phyloP scores from a whole-genome alignment of 2,329 filamentous ascomycete species.

The Ascosphaera apis region DNA sequence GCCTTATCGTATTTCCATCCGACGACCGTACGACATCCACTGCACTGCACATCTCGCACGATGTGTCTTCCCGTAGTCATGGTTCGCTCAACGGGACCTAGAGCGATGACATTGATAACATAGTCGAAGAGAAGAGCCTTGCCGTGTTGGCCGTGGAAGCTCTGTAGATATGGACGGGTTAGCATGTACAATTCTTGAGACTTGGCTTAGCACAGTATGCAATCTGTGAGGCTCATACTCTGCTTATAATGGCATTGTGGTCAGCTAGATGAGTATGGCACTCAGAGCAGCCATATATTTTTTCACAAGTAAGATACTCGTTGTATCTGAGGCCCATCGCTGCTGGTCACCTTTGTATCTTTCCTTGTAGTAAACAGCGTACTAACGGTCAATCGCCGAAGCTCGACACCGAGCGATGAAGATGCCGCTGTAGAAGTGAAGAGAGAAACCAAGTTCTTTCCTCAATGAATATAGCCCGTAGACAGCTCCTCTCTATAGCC shows the following conservation, averaged over 20 bases:
- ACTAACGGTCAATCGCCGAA: no score
- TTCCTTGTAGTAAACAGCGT: no score
- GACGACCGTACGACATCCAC: constrained; percentile 76
- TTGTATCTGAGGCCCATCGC: constrained; percentile 78
- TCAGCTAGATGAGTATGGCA: constrained; percentile 94
- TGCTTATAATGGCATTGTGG: constrained; percentile 85
- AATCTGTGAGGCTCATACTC: constrained; percentile 28
- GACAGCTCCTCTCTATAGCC: no score
- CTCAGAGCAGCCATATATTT: constrained; percentile 79
- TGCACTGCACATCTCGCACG: constrained; percentile 78
- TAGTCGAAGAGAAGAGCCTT: constrained; percentile 91
- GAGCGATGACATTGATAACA: constrained; percentile 69
- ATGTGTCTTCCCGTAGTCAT: constrained; percentile 96
- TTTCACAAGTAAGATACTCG: constrained; percentile 63
- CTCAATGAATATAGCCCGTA: no score
- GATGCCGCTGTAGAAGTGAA: no score
- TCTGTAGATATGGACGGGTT: constrained; percentile 29
- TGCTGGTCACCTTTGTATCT: neutral
- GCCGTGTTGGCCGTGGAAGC: constrained; percentile 93
- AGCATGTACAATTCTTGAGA: no score
- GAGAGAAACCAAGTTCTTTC: no score
- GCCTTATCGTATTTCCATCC: constrained; percentile 99
- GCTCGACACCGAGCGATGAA: no score
- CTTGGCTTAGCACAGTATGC: no score
- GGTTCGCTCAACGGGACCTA: constrained; percentile 75